Base-by-base conservation (phyloP, 106 monocot genomes). In the Allium fistulosum region DNA sequence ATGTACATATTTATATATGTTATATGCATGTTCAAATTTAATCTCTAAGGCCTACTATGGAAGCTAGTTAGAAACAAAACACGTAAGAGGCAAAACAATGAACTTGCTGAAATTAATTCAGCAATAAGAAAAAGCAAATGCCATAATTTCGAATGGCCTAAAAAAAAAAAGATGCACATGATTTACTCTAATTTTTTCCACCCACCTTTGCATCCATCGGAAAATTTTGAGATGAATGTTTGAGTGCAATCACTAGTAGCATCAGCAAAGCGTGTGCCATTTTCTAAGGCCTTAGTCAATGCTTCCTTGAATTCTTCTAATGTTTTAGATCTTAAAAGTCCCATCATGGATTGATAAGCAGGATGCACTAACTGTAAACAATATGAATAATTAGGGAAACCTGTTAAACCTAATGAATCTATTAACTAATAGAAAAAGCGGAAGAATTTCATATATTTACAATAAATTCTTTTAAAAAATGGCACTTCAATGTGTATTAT, bases 121-220 rank as follows among this genome's bases (percentile, higher is more conserved):
- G 37, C 37, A 37, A 37, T 37, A 4, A 37, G 37, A 37, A 5
- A 37, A 2, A 5, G 22, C 22, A 22, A 22, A 22, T 22, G 22
- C 22, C 37, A 37, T 2, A 5, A 37, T 37, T 37, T 37, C 37
- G 5, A 37, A 37, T 37, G 37, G 37, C 1, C 37, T 1, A 37
- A 4, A 37, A 4, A 37, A 37, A 0, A 37, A 37, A 37, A 37
- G 37, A 37, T 37, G 37, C 37, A 37, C 37, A 37, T 37, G 37
- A 1, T 37, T 37, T 37, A 37, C 37, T 37, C 37, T 37, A 37
- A 1, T 37, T 37, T 37, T 37, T 37, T 37, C 7, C n/a, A 37
- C 28, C 28, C 87, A 97, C 92, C 92, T 87, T 84, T 82, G 77
- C 80, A 92, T 64, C 80, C 82, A 67, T 92, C 89, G 71, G 87